Evolutionary conservation across 176 grass and related monocot genomes (phyloP), one percentile per base, ranked within the genome.

Genomic region (Raddia distichophylla): DNA sequence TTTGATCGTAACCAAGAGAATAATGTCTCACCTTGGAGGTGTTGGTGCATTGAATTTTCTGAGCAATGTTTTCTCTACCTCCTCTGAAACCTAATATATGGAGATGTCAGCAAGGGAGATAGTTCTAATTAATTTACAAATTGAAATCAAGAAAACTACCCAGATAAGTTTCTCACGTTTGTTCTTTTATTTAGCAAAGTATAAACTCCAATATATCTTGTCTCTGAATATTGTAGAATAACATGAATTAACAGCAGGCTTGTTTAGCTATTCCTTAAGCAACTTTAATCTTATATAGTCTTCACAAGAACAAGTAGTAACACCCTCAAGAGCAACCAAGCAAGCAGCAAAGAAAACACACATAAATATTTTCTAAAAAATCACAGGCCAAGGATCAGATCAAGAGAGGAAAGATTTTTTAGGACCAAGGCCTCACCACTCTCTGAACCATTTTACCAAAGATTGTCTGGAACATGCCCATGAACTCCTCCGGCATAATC

Each of bases 61-160:
- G 68, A 67, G 79, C 10, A 84, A 54, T 45, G 67, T 74, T 86
- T 79, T 90, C 68, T 79, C 67, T 9, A 86, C 45, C 67, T 90
- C 88, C 52, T 90, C 88, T 16, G 83, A 82, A 53, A 90, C 79
- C 88, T 90, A 67, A 67, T 40, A 78, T 40, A 60, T 44, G 49
- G 58, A 73, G 16, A 73, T 12, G 5, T 59, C 72, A 80, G 33
- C 59, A 58, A 89, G 47, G 7, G 63, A 53, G 13, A 15, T 6
- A 68, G 9, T 81, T 79, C 0, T 53, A 43, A 56, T 67, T 53
- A 43, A 56, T 67, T 58, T 63, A 10, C 50, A 71, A 13, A 14
- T 20, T 64, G 44, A 32, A 59, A 78, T 66, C 34, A 34, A 56
- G 7, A 42, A 34, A 50, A 69, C 5, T 35, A 85, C 33, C 11